Evolutionary conservation across 495 filamentous ascomycete genomes (phyloP).

Genomic region (Penicillium parvum): DNA sequence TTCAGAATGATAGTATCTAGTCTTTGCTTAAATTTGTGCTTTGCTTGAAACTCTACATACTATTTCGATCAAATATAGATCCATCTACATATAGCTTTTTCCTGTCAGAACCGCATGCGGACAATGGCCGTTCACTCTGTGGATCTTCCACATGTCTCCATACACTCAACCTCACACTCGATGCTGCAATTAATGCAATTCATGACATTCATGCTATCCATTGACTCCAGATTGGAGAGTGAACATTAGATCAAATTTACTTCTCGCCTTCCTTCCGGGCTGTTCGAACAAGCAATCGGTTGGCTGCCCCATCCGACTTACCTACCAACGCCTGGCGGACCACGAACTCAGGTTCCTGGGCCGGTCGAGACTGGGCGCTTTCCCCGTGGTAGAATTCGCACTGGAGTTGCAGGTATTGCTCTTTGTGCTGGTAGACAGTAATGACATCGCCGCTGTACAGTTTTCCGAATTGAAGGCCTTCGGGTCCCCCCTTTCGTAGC

Average conservation of each 20-base stretch:
- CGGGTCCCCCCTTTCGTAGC: conserved; percentile 44
- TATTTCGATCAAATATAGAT: too few relatives aligned
- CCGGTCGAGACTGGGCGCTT: conserved; percentile 42
- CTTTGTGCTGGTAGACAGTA: conserved; percentile 50
- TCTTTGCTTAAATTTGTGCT: too few relatives aligned
- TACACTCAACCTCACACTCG: conserved; percentile 8
- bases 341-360: conserved; percentile 36
- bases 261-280: conserved; percentile 10
- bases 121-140: conserved; percentile 14
- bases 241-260: background rate
- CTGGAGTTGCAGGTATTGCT: conserved; percentile 43
- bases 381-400: conserved; percentile 53
- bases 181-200: conserved; percentile 13
- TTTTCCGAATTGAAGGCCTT: conserved; percentile 57
- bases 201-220: conserved; percentile 8
- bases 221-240: conserved; percentile 18
- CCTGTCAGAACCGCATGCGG: conserved; percentile 18
- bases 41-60: too few relatives aligned
- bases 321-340: conserved; percentile 32
- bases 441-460: conserved; percentile 71
- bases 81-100: background rate
- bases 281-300: conserved; percentile 23
- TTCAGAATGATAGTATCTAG: too few relatives aligned
- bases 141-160: conserved; percentile 5
- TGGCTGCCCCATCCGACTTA: conserved; percentile 23